phyloP scores from a whole-genome alignment of 208 protist species.

The Vickermania spadyakhi region DNA sequence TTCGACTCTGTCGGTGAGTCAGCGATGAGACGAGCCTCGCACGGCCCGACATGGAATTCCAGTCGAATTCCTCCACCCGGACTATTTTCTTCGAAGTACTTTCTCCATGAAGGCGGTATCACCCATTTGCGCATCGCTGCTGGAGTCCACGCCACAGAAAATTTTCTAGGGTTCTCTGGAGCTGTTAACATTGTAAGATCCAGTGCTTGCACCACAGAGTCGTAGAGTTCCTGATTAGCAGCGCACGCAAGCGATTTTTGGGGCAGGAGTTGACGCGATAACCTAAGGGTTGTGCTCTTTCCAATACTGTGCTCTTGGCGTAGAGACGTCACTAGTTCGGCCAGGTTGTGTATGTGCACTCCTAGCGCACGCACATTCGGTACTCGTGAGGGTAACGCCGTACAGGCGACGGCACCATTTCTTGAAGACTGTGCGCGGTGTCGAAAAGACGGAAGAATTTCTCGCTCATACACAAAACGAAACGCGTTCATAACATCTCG shows the following conservation, averaged over 20 bases:
- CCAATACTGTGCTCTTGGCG: constrained; percentile 20
- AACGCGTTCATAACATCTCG: constrained; percentile 58
- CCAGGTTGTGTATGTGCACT: constrained; percentile 70
- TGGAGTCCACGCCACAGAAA: not conserved
- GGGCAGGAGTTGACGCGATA: too few species aligned
- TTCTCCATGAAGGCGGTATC: not conserved
- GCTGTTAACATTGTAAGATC: too few species aligned
- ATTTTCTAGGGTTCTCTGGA: too few species aligned
- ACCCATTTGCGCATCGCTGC: not conserved
- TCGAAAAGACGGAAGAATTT: constrained; percentile 1
- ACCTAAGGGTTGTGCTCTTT: too few species aligned
- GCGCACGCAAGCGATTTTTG: too few species aligned
- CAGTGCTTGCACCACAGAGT: too few species aligned
- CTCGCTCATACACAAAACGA: constrained; percentile 28
- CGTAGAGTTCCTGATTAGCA: too few species aligned
- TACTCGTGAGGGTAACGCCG: not conserved
- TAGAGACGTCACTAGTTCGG: constrained; percentile 30
- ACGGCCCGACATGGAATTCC: not conserved
- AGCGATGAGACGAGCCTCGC: too few species aligned
- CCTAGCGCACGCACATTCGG: constrained; percentile 37
- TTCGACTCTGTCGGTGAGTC: too few species aligned
- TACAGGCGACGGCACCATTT: not conserved
- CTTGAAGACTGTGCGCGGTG: not conserved
- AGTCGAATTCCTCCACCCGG: not conserved
- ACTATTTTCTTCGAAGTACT: not conserved